Evolutionary conservation across 164 flowering plant species (phyloP).

Genomic region (Warburgia ugandensis): DNA sequence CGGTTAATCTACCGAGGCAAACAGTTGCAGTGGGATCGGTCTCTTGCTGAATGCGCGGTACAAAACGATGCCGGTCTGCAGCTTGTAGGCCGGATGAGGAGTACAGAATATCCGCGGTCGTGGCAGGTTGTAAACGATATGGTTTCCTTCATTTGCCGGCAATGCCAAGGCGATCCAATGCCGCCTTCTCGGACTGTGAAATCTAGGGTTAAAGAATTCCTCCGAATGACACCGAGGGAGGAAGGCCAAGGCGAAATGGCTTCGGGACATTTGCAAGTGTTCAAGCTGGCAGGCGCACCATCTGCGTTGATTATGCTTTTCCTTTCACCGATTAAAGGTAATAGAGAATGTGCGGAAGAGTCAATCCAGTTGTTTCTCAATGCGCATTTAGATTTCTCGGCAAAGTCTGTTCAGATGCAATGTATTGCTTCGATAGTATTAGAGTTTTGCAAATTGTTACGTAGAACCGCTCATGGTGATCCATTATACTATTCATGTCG

Average conservation of each 20-base stretch:
- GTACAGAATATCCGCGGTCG: slow-evolving; percentile 52
- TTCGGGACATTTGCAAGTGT: slow-evolving; percentile 42
- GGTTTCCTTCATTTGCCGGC: slow-evolving; percentile 24
- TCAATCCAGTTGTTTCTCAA: slow-evolving; percentile 40
- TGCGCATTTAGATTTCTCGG: slow-evolving; percentile 12
- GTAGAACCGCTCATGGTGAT: slow-evolving; percentile 26
- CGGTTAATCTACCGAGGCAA: slow-evolving; percentile 60
- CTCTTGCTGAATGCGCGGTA: slow-evolving; percentile 42
- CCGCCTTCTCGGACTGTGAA: slow-evolving; percentile 10
- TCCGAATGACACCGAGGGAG: slow-evolving; percentile 24
- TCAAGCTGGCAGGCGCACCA: slow-evolving; percentile 43
- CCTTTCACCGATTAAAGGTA: slow-evolving; percentile 28
- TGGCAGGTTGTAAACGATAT: slow-evolving; percentile 58
- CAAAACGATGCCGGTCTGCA: slow-evolving; percentile 63
- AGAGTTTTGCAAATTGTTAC: slow-evolving; percentile 73
- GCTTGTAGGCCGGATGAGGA: slow-evolving; percentile 69
- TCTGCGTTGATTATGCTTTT: slow-evolving; percentile 60
- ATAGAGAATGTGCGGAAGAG: slow-evolving; percentile 44
- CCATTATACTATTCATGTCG: slow-evolving; percentile 47
- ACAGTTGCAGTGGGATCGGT: slow-evolving; percentile 57
- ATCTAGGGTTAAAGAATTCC: slow-evolving; percentile 27
- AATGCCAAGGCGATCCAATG: slow-evolving; percentile 21
- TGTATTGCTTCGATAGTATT: slow-evolving; percentile 52
- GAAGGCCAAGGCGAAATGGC: slow-evolving; percentile 18
- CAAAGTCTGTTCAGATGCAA: slow-evolving; percentile 21